These are phyloP conservation scores for Oxyria digyna DNA, from an alignment of 148 eudicot genomes.

Conservation along the genomic window DNA sequence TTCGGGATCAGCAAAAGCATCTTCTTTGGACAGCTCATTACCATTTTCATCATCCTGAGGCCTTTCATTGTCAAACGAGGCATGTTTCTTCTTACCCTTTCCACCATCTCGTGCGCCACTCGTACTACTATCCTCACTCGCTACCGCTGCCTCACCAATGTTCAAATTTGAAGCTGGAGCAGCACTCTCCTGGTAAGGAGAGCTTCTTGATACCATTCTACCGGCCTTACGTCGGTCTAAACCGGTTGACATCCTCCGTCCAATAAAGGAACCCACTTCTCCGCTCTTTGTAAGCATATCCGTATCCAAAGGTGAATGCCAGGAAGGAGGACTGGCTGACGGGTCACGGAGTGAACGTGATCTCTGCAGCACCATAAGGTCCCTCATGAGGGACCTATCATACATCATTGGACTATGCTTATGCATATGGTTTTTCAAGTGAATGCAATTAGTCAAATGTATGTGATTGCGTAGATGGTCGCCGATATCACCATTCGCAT, in stretches of 20 bases:
- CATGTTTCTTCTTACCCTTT: conserved; percentile 30
- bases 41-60: conserved; percentile 20
- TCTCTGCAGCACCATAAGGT: conserved; percentile 75
- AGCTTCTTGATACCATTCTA: conserved; percentile 25
- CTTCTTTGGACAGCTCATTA: conserved; percentile 21
- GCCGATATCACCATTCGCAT: conserved; percentile 59
- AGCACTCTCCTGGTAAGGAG: conserved; percentile 30
- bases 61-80: conserved; percentile 14
- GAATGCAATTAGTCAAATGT: conserved; percentile 94
- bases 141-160: conserved; percentile 18
- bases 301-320: conserved; percentile 51
- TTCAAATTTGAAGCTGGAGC: conserved; percentile 16
- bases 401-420: conserved; percentile 63
- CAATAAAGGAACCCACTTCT: conserved; percentile 25
- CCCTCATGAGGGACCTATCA: conserved; percentile 71
- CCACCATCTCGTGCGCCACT: conserved; percentile 23
- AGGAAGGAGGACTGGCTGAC: conserved; percentile 74
- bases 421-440: conserved; percentile 94
- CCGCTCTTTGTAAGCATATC: conserved; percentile 40
- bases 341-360: conserved; percentile 89
- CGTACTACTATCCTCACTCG: conserved; percentile 36
- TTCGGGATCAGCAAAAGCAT: conserved; percentile 32
- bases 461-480: conserved; percentile 82
- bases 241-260: conserved; percentile 45
- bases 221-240: conserved; percentile 28